Percentiles rank a stretch among this genome's conserved stretches.
Evolutionary conservation across 164 flowering plant species (phyloP).

Genomic region (Litsea cubeba): DNA sequence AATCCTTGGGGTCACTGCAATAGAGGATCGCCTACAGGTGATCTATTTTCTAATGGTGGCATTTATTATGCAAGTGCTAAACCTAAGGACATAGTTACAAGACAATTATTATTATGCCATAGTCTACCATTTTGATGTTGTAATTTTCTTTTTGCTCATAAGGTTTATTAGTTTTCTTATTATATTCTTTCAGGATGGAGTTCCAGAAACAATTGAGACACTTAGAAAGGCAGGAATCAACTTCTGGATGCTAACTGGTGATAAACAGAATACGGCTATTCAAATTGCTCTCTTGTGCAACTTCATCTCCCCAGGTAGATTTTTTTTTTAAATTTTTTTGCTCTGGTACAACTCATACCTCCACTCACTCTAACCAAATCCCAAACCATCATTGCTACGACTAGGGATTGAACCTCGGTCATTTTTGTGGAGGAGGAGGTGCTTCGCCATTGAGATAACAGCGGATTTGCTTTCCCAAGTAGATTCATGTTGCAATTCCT

Average conservation of each 20-base stretch:
- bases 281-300: conserved; percentile 96
- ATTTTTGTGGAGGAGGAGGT: too few species aligned
- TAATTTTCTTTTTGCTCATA: background rate
- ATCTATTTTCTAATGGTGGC: background rate
- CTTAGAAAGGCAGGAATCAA: conserved; percentile 96
- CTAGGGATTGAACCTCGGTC: too few species aligned
- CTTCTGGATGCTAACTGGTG: conserved; percentile 99
- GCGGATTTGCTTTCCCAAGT: too few species aligned
- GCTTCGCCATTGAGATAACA: too few species aligned
- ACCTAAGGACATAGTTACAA: background rate
- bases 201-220: conserved; percentile 92
- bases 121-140: background rate
- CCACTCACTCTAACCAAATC: too few species aligned
- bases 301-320: conserved; percentile 87
- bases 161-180: background rate
- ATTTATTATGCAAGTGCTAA: background rate
- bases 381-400: too few species aligned
- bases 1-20: conserved; percentile 94
- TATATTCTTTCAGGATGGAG: conserved; percentile 70
- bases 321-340: too few species aligned
- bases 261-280: conserved; percentile 93
- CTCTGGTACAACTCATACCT: too few species aligned
- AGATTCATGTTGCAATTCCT: too few species aligned
- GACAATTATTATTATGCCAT: background rate
- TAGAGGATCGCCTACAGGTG: conserved; percentile 97